These are phyloP conservation scores for Candida gorgasii DNA, from an alignment of 805 yeast genomes.

Conservation along the genomic window DNA sequence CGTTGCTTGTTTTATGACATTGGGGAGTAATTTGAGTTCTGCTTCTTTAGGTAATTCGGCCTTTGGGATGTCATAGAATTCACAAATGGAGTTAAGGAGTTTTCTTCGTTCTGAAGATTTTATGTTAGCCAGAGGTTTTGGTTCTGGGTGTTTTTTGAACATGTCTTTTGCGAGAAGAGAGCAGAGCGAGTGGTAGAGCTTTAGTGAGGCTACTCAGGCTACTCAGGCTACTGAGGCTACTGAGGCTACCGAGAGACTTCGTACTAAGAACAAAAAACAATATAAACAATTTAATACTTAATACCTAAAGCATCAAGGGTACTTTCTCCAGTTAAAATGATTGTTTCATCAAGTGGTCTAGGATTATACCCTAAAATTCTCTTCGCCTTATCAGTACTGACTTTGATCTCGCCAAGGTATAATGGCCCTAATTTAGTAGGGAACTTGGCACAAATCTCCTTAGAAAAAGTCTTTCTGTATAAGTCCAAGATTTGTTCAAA, in stretches of 20 bases:
- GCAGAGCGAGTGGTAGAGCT: no score
- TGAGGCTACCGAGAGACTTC: no score
- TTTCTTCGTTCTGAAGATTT: slow-evolving; percentile 79
- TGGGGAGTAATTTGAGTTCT: slow-evolving; percentile 47
- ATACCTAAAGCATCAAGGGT: background rate
- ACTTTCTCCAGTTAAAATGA: background rate
- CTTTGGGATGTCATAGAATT: slow-evolving; percentile 40
- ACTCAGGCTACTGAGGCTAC: no score
- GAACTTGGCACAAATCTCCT: slow-evolving; percentile 3
- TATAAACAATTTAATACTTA: background rate
- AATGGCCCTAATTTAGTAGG: slow-evolving; percentile 1
- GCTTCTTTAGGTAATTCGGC: slow-evolving; percentile 42
- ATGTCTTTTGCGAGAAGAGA: slow-evolving; percentile 32
- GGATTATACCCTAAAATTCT: slow-evolving; percentile 8
- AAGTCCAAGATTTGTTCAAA: background rate
- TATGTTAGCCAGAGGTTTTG: slow-evolving; percentile 76
- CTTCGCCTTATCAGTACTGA: background rate
- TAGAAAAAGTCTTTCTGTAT: slow-evolving; percentile 3
- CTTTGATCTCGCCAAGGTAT: background rate
- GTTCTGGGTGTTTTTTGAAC: slow-evolving; percentile 57
- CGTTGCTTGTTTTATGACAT: slow-evolving; percentile 59
- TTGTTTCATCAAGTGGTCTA: background rate
- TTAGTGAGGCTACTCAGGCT: no score
- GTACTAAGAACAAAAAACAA: no score
- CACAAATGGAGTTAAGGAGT: slow-evolving; percentile 45